Conservation (phyloP, 352 stramenopile species). For the Globisporangium nodosum region DNA sequence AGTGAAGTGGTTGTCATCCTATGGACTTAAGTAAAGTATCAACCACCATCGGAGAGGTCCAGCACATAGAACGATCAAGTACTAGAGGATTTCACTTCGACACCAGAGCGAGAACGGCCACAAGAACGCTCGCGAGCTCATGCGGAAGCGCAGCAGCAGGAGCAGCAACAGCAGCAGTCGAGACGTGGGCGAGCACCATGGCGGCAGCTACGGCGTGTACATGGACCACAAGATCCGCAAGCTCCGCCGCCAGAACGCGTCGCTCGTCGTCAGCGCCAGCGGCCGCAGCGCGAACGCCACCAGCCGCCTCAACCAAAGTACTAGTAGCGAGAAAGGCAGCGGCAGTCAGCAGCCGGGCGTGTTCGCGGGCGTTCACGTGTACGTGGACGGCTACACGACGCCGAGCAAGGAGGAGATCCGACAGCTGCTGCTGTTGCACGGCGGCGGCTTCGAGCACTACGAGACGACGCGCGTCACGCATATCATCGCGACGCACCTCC, state of each 20-base stretch:
- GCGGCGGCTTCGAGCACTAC: conserved; percentile 88
- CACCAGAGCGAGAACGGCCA: background rate
- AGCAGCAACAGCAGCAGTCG: background rate
- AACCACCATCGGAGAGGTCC: background rate
- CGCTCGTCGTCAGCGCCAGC: conserved; percentile 12
- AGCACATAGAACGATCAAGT: background rate
- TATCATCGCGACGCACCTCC: conserved; percentile 81
- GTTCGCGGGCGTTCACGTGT: conserved; percentile 76
- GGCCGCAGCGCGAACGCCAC: background rate
- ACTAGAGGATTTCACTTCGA: background rate
- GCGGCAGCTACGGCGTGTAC: conserved; percentile 85
- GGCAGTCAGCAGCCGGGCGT: conserved; percentile 13
- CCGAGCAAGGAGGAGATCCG: conserved; percentile 84
- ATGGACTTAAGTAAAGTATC: background rate
- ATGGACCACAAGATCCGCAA: conserved; percentile 92
- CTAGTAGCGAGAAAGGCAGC: background rate
- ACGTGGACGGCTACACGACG: conserved; percentile 86
- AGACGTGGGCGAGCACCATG: conserved; percentile 70
- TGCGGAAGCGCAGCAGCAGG: background rate
- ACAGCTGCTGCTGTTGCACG: conserved; percentile 66
- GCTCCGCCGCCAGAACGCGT: conserved; percentile 65
- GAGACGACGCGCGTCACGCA: conserved; percentile 83
- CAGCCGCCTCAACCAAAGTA: conserved; percentile 1
- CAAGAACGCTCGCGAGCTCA: background rate
- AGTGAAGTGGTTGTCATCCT: background rate